A percentile compares a stretch with the other conserved stretches of the same genome.
Conservation (phyloP, 2,329 filamentous ascomycete species). For the Xenoacremonium recifei region DNA sequence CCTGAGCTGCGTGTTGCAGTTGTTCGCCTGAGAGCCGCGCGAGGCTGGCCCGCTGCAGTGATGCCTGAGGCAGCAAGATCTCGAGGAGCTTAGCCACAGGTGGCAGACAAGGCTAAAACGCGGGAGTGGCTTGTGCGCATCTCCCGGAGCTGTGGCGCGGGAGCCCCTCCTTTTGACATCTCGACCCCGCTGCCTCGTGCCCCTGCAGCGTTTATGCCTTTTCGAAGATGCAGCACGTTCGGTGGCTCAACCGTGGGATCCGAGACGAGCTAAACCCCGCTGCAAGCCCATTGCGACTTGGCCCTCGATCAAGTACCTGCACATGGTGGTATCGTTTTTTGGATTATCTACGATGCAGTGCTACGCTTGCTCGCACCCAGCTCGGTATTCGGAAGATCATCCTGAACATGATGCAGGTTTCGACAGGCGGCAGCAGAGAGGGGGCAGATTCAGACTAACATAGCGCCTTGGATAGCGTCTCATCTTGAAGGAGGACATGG, state of each 20-base stretch:
- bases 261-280: too few species aligned
- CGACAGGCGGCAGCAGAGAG: too few species aligned
- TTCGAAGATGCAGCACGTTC: too few species aligned
- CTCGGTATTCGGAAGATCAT: too few species aligned
- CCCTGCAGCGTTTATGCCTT: conserved; percentile 1
- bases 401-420: too few species aligned
- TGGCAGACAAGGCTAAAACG: conserved; percentile 14
- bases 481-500: too few species aligned
- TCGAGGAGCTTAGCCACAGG: conserved; percentile 11
- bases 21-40: conserved; percentile 17
- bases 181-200: background rate
- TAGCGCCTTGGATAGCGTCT: conserved; percentile 1
- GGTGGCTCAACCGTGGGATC: too few species aligned
- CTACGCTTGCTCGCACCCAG: too few species aligned
- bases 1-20: conserved; percentile 41
- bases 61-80: conserved; percentile 31
- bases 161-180: conserved; percentile 9
- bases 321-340: too few species aligned
- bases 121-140: conserved; percentile 29
- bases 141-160: background rate
- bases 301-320: too few species aligned
- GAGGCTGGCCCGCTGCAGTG: conserved; percentile 24
- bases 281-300: too few species aligned
- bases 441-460: background rate
- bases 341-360: too few species aligned